Evolutionary conservation across 371 early-diverging fungal genomes (phyloP), one percentile per base, ranked within the genome.

Genomic region (Apophysomyces variabilis): DNA sequence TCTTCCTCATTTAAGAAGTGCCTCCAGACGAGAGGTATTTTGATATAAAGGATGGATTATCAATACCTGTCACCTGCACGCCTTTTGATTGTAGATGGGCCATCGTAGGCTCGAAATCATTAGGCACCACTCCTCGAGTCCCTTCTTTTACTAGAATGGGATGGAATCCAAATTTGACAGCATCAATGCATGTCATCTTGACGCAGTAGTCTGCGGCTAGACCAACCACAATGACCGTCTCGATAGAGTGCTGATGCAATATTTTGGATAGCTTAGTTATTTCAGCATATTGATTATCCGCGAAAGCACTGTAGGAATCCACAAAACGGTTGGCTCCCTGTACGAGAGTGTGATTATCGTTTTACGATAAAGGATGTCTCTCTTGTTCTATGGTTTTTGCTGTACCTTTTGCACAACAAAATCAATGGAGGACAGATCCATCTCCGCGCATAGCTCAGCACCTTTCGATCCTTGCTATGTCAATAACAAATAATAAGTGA

Each of bases 291-390:
- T 74, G 62, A 35, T 79, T 82, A 41, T 82, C 79, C 1, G 78
- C 75, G 63, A 82, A 82, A 0, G 63, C 79, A 63, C 83, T 77
- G 58, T 82, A 82, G 1, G 83, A 82, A 59, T 82, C 83, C 1
- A 82, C 76, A 7, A 61, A 41, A 0, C 16, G n/a, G 54, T 79
- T 76, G 11, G 47, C 61, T 9, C 82, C 82, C 62, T 80, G 41
- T 13, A 41, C 13, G 43, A 14, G 21, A 36, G 5, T 7, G 1
- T 43, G 32, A 18, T 14, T 7, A 26, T 37, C 14, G 8, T 16
- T 16, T 13, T 12, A 21, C 32, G n/a, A 44, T 26, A 36, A 5
- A 38, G 4, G 46, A 41, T 21, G 39, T 13, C 32, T 26, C 3
- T 26, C 32, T 26, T 61, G 44, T 3, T n/a, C 13, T 16, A 47